A percentile compares a stretch with the other conserved stretches of the same genome.
Evolutionary conservation across 768 basidiomycete species (phyloP).

Genomic region (Suillus placidus): DNA sequence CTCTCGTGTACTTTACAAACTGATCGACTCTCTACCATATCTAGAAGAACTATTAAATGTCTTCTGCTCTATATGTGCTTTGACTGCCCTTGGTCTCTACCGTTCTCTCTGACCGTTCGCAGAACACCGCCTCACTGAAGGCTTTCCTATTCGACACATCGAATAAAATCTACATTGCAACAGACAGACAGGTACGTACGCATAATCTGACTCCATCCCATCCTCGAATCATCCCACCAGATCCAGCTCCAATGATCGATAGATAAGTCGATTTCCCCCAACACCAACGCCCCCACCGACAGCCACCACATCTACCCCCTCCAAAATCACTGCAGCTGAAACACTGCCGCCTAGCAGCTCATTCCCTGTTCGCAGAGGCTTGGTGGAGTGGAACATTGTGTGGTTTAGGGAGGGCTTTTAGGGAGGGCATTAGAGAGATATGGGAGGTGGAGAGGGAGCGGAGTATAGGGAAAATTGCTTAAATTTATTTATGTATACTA

Average conservation of each 20-base stretch:
- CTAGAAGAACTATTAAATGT: conserved; percentile 87
- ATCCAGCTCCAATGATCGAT: no score
- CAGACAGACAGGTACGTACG: no score
- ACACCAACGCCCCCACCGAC: no score
- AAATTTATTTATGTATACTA: neutral
- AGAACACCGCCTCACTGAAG: conserved; percentile 93
- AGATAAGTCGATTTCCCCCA: no score
- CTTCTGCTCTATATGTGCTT: conserved; percentile 66
- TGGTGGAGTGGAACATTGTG: conserved; percentile 86
- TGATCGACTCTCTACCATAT: conserved; percentile 82
- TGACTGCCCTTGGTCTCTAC: neutral
- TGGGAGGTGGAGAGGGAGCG: conserved; percentile 71
- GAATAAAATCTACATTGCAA: no score
- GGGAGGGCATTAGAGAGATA: conserved; percentile 82
- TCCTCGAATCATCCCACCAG: no score
- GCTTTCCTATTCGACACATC: conserved; percentile 74
- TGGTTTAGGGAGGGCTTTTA: conserved; percentile 82
- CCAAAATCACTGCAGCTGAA: no score
- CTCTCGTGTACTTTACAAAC: conserved; percentile 84
- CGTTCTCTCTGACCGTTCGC: conserved; percentile 8
- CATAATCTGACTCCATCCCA: no score
- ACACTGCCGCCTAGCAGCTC: no score
- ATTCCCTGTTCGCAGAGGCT: conserved; percentile 47
- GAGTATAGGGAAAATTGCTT: conserved; percentile 24
- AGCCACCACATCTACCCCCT: no score